Base-by-base conservation (phyloP, 768 basidiomycete species). In the Leccinum uliginosum region DNA sequence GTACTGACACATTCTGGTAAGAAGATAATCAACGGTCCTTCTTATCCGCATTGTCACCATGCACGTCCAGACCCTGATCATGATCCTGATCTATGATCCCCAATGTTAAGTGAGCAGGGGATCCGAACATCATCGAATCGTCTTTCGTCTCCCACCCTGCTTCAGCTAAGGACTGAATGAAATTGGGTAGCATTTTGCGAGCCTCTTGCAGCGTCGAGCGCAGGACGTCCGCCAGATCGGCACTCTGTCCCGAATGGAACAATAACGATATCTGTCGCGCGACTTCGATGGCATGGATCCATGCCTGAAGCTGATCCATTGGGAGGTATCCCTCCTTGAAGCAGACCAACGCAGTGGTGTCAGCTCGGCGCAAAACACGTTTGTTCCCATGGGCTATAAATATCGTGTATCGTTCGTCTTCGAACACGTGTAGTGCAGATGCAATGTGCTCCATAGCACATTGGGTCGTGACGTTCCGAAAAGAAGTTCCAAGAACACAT, bases 261-360 rank as follows among this genome's bases (percentile, higher is more conserved):
- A 14, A 35, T 35, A 35, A 35, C 1, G 35, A 21, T 19, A 64
- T 17, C 19, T 6, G 48, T 50, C 59, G 56, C 6, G 67, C 46
- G 3, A 59, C 61, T 49, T 70, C 68, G 12, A 61, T 54, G 7
- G 57, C 61, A 34, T 70, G 65, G 51, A 71, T 54, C 85, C 86
- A 87, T 3, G 81, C 84, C 55, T 78, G 79, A 38, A 85, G 73
- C 57, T 82, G 80, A 64, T 85, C 83, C 14, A 65, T 58, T 4
- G 74, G 54, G 23, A 66, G 64, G 54, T 83, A 78, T 6, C 78
- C 78, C 27, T 81, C 78, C 58, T 79, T 84, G 56, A 87, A 71
- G 61, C 75, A 75, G 43, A 83, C 74, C 57, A 76, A 75, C 3
- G 82, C 34, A 15, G 34, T 57, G n/a, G 50, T 55, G 19, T 30